Evolutionary conservation across 352 stramenopile genomes (phyloP).

Genomic region (Elongisporangium undulatum): DNA sequence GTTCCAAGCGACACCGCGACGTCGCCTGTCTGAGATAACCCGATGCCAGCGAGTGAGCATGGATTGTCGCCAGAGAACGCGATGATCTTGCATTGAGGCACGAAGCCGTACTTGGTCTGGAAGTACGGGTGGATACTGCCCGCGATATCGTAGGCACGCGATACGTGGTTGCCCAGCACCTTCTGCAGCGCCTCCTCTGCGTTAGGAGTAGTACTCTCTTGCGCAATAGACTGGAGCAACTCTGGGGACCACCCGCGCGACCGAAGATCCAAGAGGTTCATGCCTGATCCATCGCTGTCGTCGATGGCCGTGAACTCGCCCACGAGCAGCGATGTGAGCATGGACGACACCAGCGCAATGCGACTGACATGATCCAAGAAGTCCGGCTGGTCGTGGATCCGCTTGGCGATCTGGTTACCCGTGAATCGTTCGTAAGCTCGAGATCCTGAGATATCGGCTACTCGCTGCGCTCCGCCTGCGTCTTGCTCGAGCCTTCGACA

Average conservation of each 20-base stretch:
- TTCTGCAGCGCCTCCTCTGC: conserved; percentile 16
- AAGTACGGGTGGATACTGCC: conserved; percentile 61
- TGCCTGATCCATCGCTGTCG: conserved; percentile 73
- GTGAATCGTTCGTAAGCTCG: conserved; percentile 83
- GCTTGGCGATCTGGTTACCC: conserved; percentile 71
- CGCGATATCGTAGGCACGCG: conserved; percentile 33
- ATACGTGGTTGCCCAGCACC: conserved; percentile 35
- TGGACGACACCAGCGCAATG: conserved; percentile 59
- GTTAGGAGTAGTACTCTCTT: conserved; percentile 15
- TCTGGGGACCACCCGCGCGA: conserved; percentile 48
- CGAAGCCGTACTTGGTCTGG: conserved; percentile 59
- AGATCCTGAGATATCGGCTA: conserved; percentile 73
- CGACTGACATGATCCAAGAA: conserved; percentile 43
- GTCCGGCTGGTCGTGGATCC: conserved; percentile 32
- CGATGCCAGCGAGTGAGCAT: conserved; percentile 65
- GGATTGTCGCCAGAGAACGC: conserved; percentile 83
- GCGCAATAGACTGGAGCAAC: conserved; percentile 33
- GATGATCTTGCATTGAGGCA: conserved; percentile 48
- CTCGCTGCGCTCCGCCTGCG: conserved; percentile 44
- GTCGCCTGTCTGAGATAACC: conserved; percentile 45
- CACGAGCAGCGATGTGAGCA: conserved; percentile 69
- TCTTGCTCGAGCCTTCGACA: conserved; percentile 51
- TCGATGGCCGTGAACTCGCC: conserved; percentile 71
- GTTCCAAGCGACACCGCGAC: conserved; percentile 61
- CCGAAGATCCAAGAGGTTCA: conserved; percentile 80